Percentiles rank a stretch among this genome's conserved stretches.
Evolutionary conservation across 1,284 basidiomycete genomes (phyloP).

Genomic region (Cutaneotrichosporon sp.): DNA sequence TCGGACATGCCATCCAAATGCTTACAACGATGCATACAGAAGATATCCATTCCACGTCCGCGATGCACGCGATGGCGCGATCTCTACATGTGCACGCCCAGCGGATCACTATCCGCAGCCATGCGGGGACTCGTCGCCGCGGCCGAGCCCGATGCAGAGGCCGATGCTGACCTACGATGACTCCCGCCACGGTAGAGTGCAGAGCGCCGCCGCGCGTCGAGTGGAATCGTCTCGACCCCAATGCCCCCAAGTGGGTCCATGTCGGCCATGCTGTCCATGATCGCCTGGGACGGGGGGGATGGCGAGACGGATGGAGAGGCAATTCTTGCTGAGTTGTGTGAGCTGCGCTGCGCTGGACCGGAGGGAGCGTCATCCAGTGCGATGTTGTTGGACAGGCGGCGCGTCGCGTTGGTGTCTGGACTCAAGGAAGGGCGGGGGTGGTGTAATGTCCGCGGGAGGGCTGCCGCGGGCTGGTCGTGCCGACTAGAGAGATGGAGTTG

Average conservation of each 20-base stretch:
- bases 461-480: conserved; percentile 15
- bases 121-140: conserved; percentile 3
- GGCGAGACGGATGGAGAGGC: not conserved
- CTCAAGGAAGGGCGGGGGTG: not conserved
- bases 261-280: not conserved
- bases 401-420: not conserved
- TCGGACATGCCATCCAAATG: not conserved
- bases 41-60: not conserved
- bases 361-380: not conserved
- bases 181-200: not conserved
- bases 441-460: conserved; percentile 14
- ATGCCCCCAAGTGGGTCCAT: conserved; percentile 16
- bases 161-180: not conserved
- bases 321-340: not conserved
- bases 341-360: too few relatives aligned
- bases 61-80: too few relatives aligned
- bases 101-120: conserved; percentile 15
- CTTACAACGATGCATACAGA: not conserved
- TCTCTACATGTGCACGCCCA: conserved; percentile 9
- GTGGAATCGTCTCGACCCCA: conserved; percentile 7
- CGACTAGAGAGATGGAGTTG: conserved; percentile 17
- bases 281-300: not conserved
- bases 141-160: conserved; percentile 4
- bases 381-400: not conserved
- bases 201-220: conserved; percentile 4